phyloP scores from a whole-genome alignment of 352 stramenopile genomes.

The Phytophthora crassamura region DNA sequence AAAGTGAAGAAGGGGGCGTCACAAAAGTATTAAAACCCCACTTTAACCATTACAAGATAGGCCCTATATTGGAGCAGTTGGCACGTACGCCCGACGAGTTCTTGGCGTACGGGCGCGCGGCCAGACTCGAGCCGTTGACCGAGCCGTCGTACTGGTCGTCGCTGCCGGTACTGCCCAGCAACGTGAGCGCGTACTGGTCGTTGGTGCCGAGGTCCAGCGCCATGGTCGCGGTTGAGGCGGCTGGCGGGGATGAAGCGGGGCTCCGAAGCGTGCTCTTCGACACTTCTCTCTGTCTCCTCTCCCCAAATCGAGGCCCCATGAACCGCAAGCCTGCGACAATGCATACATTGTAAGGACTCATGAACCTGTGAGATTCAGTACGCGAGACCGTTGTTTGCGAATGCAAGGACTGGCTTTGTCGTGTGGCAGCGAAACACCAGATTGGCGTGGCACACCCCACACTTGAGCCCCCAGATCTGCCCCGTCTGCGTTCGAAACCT shows the following conservation, averaged over 20 bases:
- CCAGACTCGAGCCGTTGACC: slow-evolving; percentile 27
- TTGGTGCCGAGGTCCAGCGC: slow-evolving; percentile 44
- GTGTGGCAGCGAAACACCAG: neutral
- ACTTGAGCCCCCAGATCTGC: slow-evolving; percentile 19
- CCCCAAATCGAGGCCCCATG: neutral
- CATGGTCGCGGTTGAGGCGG: slow-evolving; percentile 24
- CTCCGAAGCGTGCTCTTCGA: slow-evolving; percentile 3
- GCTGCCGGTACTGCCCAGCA: slow-evolving; percentile 59
- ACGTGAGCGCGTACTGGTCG: slow-evolving; percentile 62
- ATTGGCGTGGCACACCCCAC: neutral
- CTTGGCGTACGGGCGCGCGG: slow-evolving; percentile 70
- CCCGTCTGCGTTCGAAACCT: slow-evolving; percentile 37
- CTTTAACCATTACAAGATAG: no score
- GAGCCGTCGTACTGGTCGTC: slow-evolving; percentile 61
- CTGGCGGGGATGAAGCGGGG: neutral
- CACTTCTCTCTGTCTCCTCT: slow-evolving; percentile 17
- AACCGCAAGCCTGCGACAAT: slow-evolving; percentile 5
- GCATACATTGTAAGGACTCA: slow-evolving; percentile 3
- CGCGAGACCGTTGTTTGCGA: no score
- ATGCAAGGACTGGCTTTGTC: neutral
- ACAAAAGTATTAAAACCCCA: no score
- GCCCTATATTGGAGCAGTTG: neutral
- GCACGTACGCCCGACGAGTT: slow-evolving; percentile 51
- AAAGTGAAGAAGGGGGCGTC: neutral
- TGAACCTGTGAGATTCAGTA: neutral